Percentiles rank a stretch among this genome's conserved stretches.
Evolutionary conservation across 108 stramenopile species (phyloP).

Genomic region (Conticribra weissflogii): DNA sequence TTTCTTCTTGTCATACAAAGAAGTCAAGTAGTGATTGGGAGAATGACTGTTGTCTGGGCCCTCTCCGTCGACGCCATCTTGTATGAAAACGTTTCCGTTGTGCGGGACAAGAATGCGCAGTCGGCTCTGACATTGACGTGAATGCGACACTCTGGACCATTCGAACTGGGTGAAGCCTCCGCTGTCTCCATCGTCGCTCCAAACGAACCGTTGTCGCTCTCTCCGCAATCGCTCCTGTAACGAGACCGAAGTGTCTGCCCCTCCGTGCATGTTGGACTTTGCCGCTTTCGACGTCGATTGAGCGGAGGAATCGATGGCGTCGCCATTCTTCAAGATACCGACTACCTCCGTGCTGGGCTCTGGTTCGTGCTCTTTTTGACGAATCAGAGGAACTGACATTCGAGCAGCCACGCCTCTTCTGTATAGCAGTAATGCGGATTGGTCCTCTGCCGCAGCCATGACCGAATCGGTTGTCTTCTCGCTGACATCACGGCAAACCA

Average conservation of each 20-base stretch:
- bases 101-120: slow-evolving; percentile 66
- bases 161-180: slow-evolving; percentile 54
- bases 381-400: background rate
- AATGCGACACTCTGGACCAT: slow-evolving; percentile 55
- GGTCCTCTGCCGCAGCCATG: background rate
- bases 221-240: slow-evolving; percentile 64
- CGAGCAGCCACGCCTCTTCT: background rate
- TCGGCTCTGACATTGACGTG: no score
- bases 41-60: background rate
- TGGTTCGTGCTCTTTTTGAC: background rate
- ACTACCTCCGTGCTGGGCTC: no score
- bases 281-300: background rate
- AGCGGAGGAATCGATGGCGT: no score
- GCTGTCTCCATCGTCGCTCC: slow-evolving; percentile 31
- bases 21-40: background rate
- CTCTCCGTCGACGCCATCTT: slow-evolving; percentile 54
- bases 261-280: background rate
- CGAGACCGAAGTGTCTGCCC: slow-evolving; percentile 18
- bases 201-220: slow-evolving; percentile 63
- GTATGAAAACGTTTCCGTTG: slow-evolving; percentile 63
- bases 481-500: no score
- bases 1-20: slow-evolving; percentile 25
- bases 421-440: background rate
- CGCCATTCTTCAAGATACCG: no score
- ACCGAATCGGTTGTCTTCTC: no score